Percentiles rank a stretch among this genome's conserved stretches.
Conservation (phyloP, 2,329 filamentous ascomycete species). For the Ambrosiella xylebori region DNA sequence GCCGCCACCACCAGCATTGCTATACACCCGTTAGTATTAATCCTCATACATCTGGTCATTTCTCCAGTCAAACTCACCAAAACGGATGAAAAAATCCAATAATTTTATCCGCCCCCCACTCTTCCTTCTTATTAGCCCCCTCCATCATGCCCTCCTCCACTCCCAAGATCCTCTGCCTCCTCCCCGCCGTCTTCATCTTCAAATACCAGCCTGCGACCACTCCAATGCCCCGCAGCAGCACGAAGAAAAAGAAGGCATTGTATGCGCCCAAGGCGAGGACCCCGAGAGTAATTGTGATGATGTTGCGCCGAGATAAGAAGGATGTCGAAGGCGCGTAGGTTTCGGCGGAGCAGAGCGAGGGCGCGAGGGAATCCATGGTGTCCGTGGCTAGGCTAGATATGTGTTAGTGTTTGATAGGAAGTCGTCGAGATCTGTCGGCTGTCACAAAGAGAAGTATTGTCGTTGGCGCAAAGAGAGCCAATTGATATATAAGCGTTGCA, state of each 20-base stretch:
- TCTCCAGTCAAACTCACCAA: slow-evolving; percentile 40
- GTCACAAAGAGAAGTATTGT: not conserved
- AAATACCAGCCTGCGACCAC: slow-evolving; percentile 41
- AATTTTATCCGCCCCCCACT: slow-evolving; percentile 56
- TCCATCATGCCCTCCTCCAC: slow-evolving; percentile 36
- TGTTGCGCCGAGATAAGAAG: not conserved
- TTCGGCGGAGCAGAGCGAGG: slow-evolving; percentile 1
- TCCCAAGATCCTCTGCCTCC: slow-evolving; percentile 38
- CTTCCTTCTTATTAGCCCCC: slow-evolving; percentile 47
- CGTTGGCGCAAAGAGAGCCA: not conserved
- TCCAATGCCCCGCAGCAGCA: slow-evolving; percentile 25
- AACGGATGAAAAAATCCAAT: slow-evolving; percentile 97
- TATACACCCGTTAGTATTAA: slow-evolving; percentile 20
- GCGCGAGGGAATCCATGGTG: slow-evolving; percentile 3
- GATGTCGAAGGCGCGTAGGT: slow-evolving; percentile 2
- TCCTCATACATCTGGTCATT: not conserved
- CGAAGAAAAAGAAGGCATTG: slow-evolving; percentile 19
- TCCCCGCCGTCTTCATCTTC: slow-evolving; percentile 44
- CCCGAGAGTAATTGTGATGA: slow-evolving; percentile 9
- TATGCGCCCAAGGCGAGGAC: slow-evolving; percentile 6
- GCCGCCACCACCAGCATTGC: slow-evolving; percentile 89
- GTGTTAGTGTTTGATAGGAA: not conserved
- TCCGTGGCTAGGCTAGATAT: not conserved
- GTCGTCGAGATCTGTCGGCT: not conserved
- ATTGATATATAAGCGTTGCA: no score